Base-by-base conservation (phyloP, 805 yeast genomes). In the Candida loeiensis region DNA sequence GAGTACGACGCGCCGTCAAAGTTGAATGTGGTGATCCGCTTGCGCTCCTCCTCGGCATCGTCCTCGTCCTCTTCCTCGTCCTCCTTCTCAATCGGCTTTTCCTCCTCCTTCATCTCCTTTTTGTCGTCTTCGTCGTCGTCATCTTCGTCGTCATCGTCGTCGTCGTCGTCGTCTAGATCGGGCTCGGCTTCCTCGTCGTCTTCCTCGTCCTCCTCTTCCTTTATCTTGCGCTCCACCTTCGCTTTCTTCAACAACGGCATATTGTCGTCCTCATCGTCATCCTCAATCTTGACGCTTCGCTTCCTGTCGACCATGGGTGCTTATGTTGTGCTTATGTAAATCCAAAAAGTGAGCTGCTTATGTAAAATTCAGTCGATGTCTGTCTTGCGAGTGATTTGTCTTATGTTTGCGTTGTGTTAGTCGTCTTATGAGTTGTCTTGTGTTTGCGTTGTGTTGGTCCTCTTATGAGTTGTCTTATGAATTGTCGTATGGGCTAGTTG, bases 1-100 rank as follows among this genome's bases (percentile, higher is more conserved):
- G 86, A 78, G 59, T 90, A 88, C 42, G 74, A 71, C 12, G 77
- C 77, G 1, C 96, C 96, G 55, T 87, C 95, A 57, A 81, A 82
- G 24, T 72, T 72, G 58, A 82, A 81, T 2, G 70, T 66, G 4
- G 71, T 68, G 25, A 60, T 66, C 44, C 73, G 55, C 39, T 68
- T 68, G 47, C 54, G 53, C 38, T 66, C 72, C 36, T 67, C 71
- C 34, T 65, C 74, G 6, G 63, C 72, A 30, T 66, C 72, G 30
- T 65, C 72, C 2, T 66, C 74, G 1, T 68, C 66, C 18, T 71
- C 74, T 6, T 65, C 69, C 0, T 54, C 57, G 16, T 38, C 43
- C 34, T 45, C 66, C 43, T 50, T 55, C 9, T 38, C 54, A 4
- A 5, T 12, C 4, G 7, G 7, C 8, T 56, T 55, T 13, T 49